A percentile compares a stretch with the other conserved stretches of the same genome.
phyloP scores from a whole-genome alignment of 345 rosid species.

The Euphorbia pulcherrima region DNA sequence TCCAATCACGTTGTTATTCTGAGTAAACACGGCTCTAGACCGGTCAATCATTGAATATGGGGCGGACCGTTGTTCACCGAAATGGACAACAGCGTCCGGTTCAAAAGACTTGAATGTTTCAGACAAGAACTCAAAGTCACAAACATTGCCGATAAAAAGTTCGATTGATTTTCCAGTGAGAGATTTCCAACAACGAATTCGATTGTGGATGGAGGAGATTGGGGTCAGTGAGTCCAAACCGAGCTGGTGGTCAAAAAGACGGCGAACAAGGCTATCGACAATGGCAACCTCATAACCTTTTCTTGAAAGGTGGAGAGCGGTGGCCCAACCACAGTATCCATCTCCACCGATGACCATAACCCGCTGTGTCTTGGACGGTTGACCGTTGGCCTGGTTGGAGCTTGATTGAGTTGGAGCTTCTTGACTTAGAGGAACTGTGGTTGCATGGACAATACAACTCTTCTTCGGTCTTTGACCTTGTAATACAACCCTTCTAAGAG shows the following conservation, averaged over 20 bases:
- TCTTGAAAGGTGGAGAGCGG: slow-evolving; percentile 84
- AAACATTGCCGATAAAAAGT: slow-evolving; percentile 78
- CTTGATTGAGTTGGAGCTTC: slow-evolving; percentile 50
- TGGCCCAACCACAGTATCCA: slow-evolving; percentile 99
- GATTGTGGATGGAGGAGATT: slow-evolving; percentile 71
- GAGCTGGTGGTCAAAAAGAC: slow-evolving; percentile 87
- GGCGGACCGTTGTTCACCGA: slow-evolving; percentile 93
- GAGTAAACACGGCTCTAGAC: slow-evolving; percentile 83
- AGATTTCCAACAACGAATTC: slow-evolving; percentile 81
- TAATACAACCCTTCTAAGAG: slow-evolving; percentile 31
- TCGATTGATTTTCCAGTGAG: slow-evolving; percentile 79
- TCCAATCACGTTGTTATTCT: slow-evolving; percentile 91
- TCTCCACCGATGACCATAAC: slow-evolving; percentile 98
- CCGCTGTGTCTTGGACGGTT: slow-evolving; percentile 48
- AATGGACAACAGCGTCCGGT: slow-evolving; percentile 92
- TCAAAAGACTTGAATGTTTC: slow-evolving; percentile 78
- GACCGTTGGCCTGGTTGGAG: slow-evolving; percentile 31
- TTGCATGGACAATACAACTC: slow-evolving; percentile 37
- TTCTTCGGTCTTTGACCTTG: slow-evolving; percentile 30
- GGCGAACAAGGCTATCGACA: slow-evolving; percentile 79
- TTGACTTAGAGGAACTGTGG: slow-evolving; percentile 43
- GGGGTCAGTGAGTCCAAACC: slow-evolving; percentile 90
- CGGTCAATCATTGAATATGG: slow-evolving; percentile 98
- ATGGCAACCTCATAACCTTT: slow-evolving; percentile 80
- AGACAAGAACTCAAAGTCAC: slow-evolving; percentile 87